Percentiles rank a stretch among this genome's conserved stretches.
Conservation (phyloP, 768 basidiomycete genomes). For the Lyophyllum shimeji region DNA sequence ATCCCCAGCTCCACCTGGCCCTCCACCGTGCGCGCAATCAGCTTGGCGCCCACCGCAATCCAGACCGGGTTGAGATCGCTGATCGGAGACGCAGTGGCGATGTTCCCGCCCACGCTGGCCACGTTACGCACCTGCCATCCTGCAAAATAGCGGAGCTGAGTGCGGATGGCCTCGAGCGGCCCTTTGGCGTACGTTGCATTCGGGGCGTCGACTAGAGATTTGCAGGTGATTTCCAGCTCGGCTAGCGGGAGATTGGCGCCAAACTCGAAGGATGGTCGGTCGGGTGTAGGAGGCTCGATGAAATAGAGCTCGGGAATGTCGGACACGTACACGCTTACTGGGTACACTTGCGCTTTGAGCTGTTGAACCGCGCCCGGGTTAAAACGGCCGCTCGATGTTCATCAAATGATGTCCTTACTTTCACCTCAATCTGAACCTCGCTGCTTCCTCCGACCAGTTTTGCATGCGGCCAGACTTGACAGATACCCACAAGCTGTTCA, state of each 20-base stretch:
- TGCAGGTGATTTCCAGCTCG: conserved; percentile 12
- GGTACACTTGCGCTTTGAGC: conserved; percentile 16
- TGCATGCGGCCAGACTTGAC: neutral
- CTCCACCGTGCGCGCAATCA: conserved; percentile 2
- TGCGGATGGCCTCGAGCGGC: conserved; percentile 12
- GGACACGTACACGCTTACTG: conserved; percentile 13
- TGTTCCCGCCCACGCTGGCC: conserved; percentile 15
- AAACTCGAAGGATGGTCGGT: conserved; percentile 5
- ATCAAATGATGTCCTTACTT: conserved; percentile 1
- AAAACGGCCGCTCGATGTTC: neutral
- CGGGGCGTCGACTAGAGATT: conserved; percentile 1
- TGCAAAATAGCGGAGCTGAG: conserved; percentile 16
- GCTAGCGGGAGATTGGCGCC: conserved; percentile 16
- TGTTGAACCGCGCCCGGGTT: neutral
- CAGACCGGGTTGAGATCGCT: conserved; percentile 18
- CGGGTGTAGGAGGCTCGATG: conserved; percentile 5
- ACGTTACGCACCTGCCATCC: conserved; percentile 17
- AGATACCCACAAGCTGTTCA: conserved; percentile 13
- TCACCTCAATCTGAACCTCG: conserved; percentile 17
- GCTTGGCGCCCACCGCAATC: conserved; percentile 9
- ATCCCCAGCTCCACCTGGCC: conserved; percentile 9
- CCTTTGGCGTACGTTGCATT: conserved; percentile 7
- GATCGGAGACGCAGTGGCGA: conserved; percentile 15
- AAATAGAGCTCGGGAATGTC: conserved; percentile 13
- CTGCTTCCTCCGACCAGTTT: conserved; percentile 18